Base-by-base conservation (phyloP, 208 protist species). In the Giardia duodenalis region DNA sequence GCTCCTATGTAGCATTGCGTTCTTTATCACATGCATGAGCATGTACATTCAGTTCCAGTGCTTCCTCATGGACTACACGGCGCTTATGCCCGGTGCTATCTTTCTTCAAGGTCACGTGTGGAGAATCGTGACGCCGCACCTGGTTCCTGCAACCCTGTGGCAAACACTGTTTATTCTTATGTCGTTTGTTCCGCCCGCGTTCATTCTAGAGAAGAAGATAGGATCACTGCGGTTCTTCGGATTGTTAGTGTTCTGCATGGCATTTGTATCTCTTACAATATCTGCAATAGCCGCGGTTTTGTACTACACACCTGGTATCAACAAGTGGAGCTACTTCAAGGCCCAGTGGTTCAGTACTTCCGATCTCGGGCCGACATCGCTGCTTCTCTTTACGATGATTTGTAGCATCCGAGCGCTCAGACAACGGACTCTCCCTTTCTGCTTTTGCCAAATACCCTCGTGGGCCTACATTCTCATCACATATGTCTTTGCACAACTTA, bases 311-410 rank as follows among this genome's bases (percentile, higher is more conserved):
- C 86, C 86, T 4, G 86, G 86, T 19, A 89, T 89, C 86, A 89
- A 89, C 42, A 46, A 89, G 4, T 89, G 86, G 86, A 45, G 19
- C 4, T 89, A 89, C 42, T 89, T 89, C 42, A 4, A 45, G 22
- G 44, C 4, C 44, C 42, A 46, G 4, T 89, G 86, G 86, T 89
- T 89, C 42, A 42, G 10, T 46, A 89, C 86, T 45, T 10, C 86
- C 4, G 86, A 10, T 19, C 22, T 89, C 44, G 86, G 86, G 86
- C 86, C 86, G 39, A 89, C 86, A 89, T 45, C 86, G 39, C 86
- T 89, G 19, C 3, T 89, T 44, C 4, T 89, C 42, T 89, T 89
- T 3, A 10, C 10, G 19, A 89, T 42, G 19, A 45, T n/a, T 45
- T 45, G 4, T 44, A 44, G 42, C 22, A 44, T 44, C 86, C 4